Conservation (phyloP, 306 rosid species). For the Senna siamea region DNA sequence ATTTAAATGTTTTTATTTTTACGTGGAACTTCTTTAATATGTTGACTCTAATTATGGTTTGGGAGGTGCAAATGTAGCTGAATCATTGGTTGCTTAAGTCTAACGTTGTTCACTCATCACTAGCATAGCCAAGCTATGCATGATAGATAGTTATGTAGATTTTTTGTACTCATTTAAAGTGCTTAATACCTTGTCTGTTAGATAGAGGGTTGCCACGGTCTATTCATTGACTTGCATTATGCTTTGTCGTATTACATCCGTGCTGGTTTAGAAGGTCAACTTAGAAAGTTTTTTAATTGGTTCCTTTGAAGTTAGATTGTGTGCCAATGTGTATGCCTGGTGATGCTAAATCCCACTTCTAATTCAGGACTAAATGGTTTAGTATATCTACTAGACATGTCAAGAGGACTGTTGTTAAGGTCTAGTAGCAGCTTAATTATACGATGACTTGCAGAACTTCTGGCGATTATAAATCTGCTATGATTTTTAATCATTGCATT, state of each 20-base stretch:
- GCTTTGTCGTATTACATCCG: too few relatives aligned
- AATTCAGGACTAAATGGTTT: constrained; percentile 7
- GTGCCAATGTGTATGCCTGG: background rate
- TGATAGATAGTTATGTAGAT: constrained; percentile 8
- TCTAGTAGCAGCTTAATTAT: too few relatives aligned
- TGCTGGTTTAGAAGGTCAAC: constrained; percentile 29
- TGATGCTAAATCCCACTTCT: constrained; percentile 7
- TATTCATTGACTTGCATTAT: too few relatives aligned
- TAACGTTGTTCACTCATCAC: background rate
- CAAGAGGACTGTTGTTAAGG: background rate
- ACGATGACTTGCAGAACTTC: too few relatives aligned
- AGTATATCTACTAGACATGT: background rate
- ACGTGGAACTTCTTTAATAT: background rate
- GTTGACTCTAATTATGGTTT: constrained; percentile 17
- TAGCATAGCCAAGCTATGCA: background rate
- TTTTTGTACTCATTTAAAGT: constrained; percentile 6
- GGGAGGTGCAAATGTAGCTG: background rate
- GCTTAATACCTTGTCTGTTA: background rate
- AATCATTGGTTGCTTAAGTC: background rate
- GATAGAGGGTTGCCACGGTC: too few relatives aligned
- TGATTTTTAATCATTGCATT: constrained; percentile 2
- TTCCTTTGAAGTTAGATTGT: constrained; percentile 15
- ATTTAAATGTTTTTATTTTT: background rate
- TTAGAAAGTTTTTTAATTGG: background rate
- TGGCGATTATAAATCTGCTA: constrained; percentile 1